phyloP scores from a whole-genome alignment of 352 stramenopile genomes.

The Pythium coloratum region DNA sequence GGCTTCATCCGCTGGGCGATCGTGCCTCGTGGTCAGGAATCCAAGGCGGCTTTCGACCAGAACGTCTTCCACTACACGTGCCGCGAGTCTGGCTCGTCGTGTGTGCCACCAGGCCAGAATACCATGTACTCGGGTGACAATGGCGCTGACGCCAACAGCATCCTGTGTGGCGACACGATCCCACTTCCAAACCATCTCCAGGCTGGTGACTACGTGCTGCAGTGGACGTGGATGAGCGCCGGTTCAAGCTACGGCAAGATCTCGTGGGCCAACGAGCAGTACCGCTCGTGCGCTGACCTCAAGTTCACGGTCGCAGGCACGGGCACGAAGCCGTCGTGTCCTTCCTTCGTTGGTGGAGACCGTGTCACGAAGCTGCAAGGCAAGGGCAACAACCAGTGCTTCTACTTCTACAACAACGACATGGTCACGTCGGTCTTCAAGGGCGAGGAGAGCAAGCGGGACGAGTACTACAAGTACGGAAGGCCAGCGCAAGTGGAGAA shows the following conservation, averaged over 20 bases:
- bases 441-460: slow-evolving; percentile 9
- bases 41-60: slow-evolving; percentile 23
- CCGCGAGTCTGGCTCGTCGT: slow-evolving; percentile 24
- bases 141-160: slow-evolving; percentile 10
- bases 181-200: slow-evolving; percentile 14
- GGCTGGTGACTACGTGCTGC: slow-evolving; percentile 24
- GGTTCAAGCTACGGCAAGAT: slow-evolving; percentile 22
- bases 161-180: slow-evolving; percentile 24
- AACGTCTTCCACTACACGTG: slow-evolving; percentile 36
- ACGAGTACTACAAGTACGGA: slow-evolving; percentile 27
- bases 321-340: slow-evolving; percentile 17
- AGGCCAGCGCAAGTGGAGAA: slow-evolving; percentile 12
- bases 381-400: slow-evolving; percentile 20
- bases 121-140: slow-evolving; percentile 24
- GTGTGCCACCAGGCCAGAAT: slow-evolving; percentile 17
- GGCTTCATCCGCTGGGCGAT: slow-evolving; percentile 37
- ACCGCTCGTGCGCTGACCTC: slow-evolving; percentile 24
- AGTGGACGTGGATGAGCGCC: slow-evolving; percentile 24
- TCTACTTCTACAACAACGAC: slow-evolving; percentile 23
- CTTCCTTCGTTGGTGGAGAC: slow-evolving; percentile 20
- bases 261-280: slow-evolving; percentile 16
- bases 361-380: slow-evolving; percentile 21
- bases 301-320: slow-evolving; percentile 17
- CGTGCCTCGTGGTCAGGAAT: slow-evolving; percentile 26
- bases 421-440: slow-evolving; percentile 21